These are phyloP conservation scores for Teunomyces panamensis DNA, from an alignment of 805 yeast genomes.

Conservation along the genomic window DNA sequence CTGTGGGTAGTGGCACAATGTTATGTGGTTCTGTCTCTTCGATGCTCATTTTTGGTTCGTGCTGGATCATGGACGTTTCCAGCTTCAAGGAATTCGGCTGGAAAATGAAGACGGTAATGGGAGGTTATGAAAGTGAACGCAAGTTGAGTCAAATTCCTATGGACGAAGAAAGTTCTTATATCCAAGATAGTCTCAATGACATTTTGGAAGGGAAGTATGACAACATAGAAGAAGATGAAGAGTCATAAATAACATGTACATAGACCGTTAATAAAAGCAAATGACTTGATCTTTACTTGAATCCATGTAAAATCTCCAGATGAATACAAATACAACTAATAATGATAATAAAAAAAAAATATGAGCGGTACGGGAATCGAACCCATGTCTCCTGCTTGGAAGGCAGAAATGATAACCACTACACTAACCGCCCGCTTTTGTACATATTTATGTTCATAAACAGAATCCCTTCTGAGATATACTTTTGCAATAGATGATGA, in stretches of 20 bases:
- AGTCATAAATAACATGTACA: neutral
- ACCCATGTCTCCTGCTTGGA: conserved; percentile 94
- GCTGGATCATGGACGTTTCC: conserved; percentile 79
- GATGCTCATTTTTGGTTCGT: conserved; percentile 69
- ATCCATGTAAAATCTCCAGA: neutral
- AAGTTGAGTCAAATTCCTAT: conserved; percentile 41
- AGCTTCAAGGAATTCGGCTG: conserved; percentile 66
- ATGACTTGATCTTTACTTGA: no score
- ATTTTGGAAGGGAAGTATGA: conserved; percentile 47
- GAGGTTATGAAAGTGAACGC: conserved; percentile 62
- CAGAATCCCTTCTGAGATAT: neutral
- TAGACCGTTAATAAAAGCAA: neutral
- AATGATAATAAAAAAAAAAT: conserved; percentile 6
- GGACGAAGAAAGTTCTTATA: conserved; percentile 58
- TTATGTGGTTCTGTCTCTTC: conserved; percentile 70
- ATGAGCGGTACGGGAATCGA: conserved; percentile 89
- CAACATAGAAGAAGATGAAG: conserved; percentile 12
- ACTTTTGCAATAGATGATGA: no score
- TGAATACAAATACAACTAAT: neutral
- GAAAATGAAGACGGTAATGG: conserved; percentile 60
- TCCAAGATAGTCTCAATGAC: conserved; percentile 54
- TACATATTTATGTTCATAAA: neutral
- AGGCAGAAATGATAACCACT: conserved; percentile 91
- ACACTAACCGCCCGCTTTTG: conserved; percentile 72
- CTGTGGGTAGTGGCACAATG: conserved; percentile 77